Conservation (phyloP, 495 filamentous ascomycete species). For the Sordaria brevicollis region DNA sequence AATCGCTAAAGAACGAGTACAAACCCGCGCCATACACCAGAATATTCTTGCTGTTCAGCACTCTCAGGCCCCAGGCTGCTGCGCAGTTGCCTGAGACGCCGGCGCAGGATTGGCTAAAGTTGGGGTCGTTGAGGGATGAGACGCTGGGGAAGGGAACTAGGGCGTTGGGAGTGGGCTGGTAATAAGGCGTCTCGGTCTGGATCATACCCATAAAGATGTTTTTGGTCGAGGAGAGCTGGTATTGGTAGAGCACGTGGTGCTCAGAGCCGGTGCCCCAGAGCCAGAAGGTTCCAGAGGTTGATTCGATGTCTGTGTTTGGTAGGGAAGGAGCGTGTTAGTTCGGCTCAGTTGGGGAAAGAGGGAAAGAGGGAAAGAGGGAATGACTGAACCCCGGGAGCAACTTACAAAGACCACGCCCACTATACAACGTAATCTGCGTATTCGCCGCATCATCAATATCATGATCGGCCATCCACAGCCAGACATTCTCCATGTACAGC, state of each 20-base stretch:
- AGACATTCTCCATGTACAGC: constrained; percentile 80
- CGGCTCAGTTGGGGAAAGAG: not conserved
- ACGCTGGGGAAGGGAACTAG: constrained; percentile 44
- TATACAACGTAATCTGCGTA: constrained; percentile 61
- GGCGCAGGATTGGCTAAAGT: constrained; percentile 40
- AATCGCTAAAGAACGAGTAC: constrained; percentile 66
- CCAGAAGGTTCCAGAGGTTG: constrained; percentile 43
- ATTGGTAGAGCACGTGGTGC: constrained; percentile 72
- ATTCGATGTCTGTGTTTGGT: constrained; percentile 33
- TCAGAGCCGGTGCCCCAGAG: constrained; percentile 65
- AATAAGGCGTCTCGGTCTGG: constrained; percentile 73
- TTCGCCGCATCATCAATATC: constrained; percentile 61
- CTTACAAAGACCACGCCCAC: constrained; percentile 52
- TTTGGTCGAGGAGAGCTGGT: constrained; percentile 60
- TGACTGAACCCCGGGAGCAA: not conserved
- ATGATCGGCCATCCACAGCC: constrained; percentile 90
- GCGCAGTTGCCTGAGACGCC: constrained; percentile 39
- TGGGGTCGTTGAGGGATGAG: constrained; percentile 44
- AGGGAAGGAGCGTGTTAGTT: not conserved
- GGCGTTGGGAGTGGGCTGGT: constrained; percentile 55
- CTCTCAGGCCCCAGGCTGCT: constrained; percentile 55
- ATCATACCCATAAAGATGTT: constrained; percentile 67
- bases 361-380: not conserved
- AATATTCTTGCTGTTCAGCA: constrained; percentile 48
- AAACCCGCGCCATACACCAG: constrained; percentile 60